phyloP scores from a whole-genome alignment of 2,329 filamentous ascomycete species.

The Phaeophleospora eucalypticola region DNA sequence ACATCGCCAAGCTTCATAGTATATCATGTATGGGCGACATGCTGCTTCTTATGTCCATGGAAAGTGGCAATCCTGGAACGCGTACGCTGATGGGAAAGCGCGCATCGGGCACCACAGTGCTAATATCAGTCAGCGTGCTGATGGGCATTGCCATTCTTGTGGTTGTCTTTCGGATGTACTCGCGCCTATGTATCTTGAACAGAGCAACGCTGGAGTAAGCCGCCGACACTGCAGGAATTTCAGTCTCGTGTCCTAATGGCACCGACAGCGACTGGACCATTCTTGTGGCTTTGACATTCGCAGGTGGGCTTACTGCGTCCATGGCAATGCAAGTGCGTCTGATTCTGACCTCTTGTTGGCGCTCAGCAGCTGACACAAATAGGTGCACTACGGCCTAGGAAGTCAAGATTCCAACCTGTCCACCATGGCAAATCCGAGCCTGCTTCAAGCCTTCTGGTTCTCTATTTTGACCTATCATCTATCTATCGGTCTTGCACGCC shows the following conservation, averaged over 20 bases:
- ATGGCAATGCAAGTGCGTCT: conserved; percentile 5
- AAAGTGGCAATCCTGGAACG: neutral
- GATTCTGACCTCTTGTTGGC: neutral
- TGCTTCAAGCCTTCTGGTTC: conserved; percentile 1
- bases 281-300: conserved; percentile 1
- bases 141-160: conserved; percentile 1
- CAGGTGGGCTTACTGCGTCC: conserved; percentile 1
- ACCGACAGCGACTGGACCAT: conserved; percentile 3
- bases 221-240: neutral
- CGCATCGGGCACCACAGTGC: conserved; percentile 1
- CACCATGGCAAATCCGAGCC: neutral
- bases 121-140: neutral
- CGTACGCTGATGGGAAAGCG: neutral
- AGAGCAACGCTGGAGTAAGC: conserved; percentile 6
- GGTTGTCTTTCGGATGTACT: conserved; percentile 4
- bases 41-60: too few relatives aligned
- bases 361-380: neutral
- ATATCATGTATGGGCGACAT: neutral
- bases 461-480: conserved; percentile 6
- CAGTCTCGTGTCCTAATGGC: neutral
- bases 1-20: neutral
- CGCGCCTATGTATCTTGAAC: conserved; percentile 1
- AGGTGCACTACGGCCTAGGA: conserved; percentile 3
- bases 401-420: neutral
- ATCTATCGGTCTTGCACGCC: conserved; percentile 6